Evolutionary conservation across 2,329 filamentous ascomycete genomes (phyloP).

Genomic region (Exophiala lecanii-corni): DNA sequence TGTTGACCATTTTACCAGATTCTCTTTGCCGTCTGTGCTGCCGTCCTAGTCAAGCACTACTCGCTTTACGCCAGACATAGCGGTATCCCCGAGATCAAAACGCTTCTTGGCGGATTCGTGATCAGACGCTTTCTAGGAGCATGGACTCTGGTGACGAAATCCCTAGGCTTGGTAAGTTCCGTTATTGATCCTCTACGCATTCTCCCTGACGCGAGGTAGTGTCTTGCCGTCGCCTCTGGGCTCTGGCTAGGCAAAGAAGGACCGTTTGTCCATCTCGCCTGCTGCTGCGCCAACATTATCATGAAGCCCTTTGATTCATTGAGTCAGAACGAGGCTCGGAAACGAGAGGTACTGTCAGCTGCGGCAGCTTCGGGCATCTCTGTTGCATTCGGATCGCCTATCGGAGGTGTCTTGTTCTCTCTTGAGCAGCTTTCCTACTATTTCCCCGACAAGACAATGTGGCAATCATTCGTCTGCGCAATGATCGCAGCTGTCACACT

Average conservation of each 20-base stretch:
- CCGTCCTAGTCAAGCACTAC: slow-evolving; percentile 75
- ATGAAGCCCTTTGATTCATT: slow-evolving; percentile 82
- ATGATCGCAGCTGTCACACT: slow-evolving; percentile 97
- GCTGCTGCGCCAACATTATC: slow-evolving; percentile 90
- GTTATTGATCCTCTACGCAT: too few relatives aligned
- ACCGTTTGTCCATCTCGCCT: slow-evolving; percentile 90
- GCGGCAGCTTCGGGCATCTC: slow-evolving; percentile 90
- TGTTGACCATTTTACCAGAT: slow-evolving; percentile 49
- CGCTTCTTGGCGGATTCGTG: slow-evolving; percentile 86
- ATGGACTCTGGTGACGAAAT: slow-evolving; percentile 89
- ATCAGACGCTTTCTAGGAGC: slow-evolving; percentile 79
- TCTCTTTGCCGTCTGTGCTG: slow-evolving; percentile 71
- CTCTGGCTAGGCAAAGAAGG: slow-evolving; percentile 98
- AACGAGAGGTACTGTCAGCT: slow-evolving; percentile 87
- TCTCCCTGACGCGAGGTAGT: too few relatives aligned
- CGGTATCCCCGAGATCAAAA: slow-evolving; percentile 97
- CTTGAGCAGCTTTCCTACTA: slow-evolving; percentile 97
- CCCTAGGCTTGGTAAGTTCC: slow-evolving; percentile 73
- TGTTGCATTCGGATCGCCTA: slow-evolving; percentile 88
- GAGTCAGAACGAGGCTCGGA: slow-evolving; percentile 85
- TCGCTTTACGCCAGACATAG: slow-evolving; percentile 87
- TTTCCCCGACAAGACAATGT: slow-evolving; percentile 99
- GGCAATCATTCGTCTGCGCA: slow-evolving; percentile 98
- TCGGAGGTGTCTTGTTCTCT: slow-evolving; percentile 91
- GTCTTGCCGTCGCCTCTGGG: slow-evolving; percentile 84